Evolutionary conservation across 441 rosid species (phyloP), one percentile per base, ranked within the genome.

Genomic region (Populus trichocarpa): DNA sequence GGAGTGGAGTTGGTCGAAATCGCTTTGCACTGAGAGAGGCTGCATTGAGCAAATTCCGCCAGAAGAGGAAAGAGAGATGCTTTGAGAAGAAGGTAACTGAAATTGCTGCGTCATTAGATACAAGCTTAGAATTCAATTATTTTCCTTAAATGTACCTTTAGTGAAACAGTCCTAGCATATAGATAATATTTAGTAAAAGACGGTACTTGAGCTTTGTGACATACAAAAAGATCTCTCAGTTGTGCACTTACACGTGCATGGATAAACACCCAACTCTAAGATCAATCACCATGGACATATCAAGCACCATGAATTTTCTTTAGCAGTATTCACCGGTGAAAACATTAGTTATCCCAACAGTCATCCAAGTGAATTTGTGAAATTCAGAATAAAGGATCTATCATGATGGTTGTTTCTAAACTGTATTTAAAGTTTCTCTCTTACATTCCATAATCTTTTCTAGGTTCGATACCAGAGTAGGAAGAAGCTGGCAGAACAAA

Each of bases 41-140:
- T 73, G 93, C 92, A 61, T 83, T 90, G 75, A 72, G 81, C 72
- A 92, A 92, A 81, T 94, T 94, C 82, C 92, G 91, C 6, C 90
- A 86, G 83, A 92, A 92, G 85, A 91, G 97, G 74, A 94, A 92
- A 86, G 96, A 94, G 69, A 75, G 93, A 87, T 92, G 97, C 83
- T 94, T 89, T 71, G 97, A 91, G 76, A 91, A 92, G 83, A 88
- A 81, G 93, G 96, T 92, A 87, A 80, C 36, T 67, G 22, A 11
- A 69, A 66, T 74, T 82, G 63, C 70, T 42, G 5, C 28, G 7
- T 16, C 33, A 16, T 16, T 26, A 16, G 8, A 26, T 14, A 2
- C 70, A 16, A 23, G 70, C 35, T 30, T 67, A 53, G 28, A 67
- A 3, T 67, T 66, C 7, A 25, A 10, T 25, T 28, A 14, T 66